Evolutionary conservation across 1,139 yeast species (phyloP).

Genomic region (Candida frijolesensis): DNA sequence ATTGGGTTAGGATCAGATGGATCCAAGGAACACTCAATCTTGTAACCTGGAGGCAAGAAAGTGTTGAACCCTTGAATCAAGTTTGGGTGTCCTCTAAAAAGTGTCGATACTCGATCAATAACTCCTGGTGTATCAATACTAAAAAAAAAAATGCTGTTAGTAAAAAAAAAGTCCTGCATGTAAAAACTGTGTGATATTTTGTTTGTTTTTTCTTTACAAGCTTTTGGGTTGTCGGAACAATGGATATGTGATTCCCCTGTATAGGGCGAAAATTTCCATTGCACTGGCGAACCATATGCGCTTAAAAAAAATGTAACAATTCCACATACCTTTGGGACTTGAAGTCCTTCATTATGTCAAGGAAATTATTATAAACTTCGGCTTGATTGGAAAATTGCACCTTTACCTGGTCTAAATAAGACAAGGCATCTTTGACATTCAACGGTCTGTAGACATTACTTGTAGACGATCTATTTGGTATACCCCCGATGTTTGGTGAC

Average conservation of each 20-base stretch:
- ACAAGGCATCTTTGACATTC: conserved; percentile 93
- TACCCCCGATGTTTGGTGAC: conserved; percentile 28
- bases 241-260: not conserved
- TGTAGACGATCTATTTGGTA: conserved; percentile 47
- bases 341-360: conserved; percentile 98
- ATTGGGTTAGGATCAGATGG: conserved; percentile 93
- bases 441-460: conserved; percentile 74
- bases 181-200: not conserved
- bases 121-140: conserved; percentile 98
- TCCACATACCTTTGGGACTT: conserved; percentile 74
- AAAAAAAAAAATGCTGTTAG: conserved; percentile 12
- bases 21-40: conserved; percentile 88
- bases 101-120: conserved; percentile 86
- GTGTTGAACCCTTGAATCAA: conserved; percentile 97
- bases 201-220: not conserved
- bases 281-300: not conserved
- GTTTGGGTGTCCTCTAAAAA: conserved; percentile 90
- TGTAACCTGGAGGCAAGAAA: conserved; percentile 93
- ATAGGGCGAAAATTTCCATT: not conserved
- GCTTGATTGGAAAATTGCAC: conserved; percentile 90
- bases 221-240: conserved; percentile 1
- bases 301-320: not conserved
- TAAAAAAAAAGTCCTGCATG: conserved; percentile 1
- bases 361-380: conserved; percentile 91
- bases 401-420: conserved; percentile 94